Base-by-base conservation (phyloP, 352 stramenopile genomes). In the Phytophthora capsici region DNA sequence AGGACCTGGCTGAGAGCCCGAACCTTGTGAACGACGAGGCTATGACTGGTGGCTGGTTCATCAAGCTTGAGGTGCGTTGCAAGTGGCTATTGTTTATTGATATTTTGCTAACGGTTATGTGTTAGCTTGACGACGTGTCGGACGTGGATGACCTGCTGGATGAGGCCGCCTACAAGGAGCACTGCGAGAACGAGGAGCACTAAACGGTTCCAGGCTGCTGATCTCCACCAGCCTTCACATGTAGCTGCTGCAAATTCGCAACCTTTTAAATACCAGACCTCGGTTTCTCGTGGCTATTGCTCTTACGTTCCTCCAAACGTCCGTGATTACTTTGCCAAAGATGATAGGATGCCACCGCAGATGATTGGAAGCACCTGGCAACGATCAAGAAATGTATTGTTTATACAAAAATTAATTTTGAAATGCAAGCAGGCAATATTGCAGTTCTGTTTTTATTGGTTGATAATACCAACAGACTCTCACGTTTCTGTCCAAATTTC, bases 1-100 rank as follows among this genome's bases (percentile, higher is more conserved):
- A 94, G 84, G 71, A 90, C 43, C 69, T 97, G 66, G 80, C 45
- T 53, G 81, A 93, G 67, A 93, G 73, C 67, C 90, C 90, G 25
- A 83, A 92, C 66, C 75, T 96, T 17, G 89, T 97, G 25, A 97
- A 97, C 71, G 84, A 96, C 32, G 80, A 93, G 62, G 79, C 89
- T 48, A 91, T 93, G 77, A 90, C 71, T 20, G 77, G 77, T 26
- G 90, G 84, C 51, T 97, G 90, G 90, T 96, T 97, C 69, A 88
- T 95, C 63, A 96, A 97, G 80, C 82, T 97, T 43, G 79, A 95
- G 63, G 81, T 95, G 40, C 45, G 75, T 69, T 47, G 41, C 22
- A 25, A 22, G 51, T 19, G 58, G 32, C 32, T 57, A 28, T 25
- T 59, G 12, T 3, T 47, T 0, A 17, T 20, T 10, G 45, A 8